Evolutionary conservation across 768 basidiomycete genomes (phyloP).

Genomic region (Leccinellum albellum): DNA sequence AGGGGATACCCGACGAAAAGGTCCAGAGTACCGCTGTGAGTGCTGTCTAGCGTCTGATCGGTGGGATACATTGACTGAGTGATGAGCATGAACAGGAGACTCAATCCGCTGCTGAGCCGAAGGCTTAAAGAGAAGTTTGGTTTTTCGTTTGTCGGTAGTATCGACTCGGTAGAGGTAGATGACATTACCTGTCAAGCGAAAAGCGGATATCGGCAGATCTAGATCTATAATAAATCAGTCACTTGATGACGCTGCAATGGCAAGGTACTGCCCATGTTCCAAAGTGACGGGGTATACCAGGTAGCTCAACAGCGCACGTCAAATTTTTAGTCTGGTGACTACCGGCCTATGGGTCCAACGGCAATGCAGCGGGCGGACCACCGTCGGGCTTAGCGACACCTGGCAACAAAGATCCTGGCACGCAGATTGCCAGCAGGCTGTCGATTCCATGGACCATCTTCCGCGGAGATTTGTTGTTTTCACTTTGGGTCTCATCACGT

Average conservation of each 20-base stretch:
- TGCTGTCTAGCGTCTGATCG: not conserved
- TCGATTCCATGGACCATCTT: not conserved
- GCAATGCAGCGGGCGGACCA: no score
- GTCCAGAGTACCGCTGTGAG: slow-evolving; percentile 14
- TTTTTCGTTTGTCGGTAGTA: no score
- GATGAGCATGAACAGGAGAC: not conserved
- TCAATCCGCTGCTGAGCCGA: slow-evolving; percentile 4
- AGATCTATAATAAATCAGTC: not conserved
- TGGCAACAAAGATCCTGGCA: not conserved
- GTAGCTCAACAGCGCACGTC: no score
- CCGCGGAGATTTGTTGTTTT: no score
- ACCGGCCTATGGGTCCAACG: not conserved
- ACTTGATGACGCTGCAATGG: not conserved
- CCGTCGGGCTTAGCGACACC: not conserved
- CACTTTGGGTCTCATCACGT: not conserved
- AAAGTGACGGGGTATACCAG: not conserved
- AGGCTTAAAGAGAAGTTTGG: slow-evolving; percentile 5
- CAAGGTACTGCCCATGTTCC: not conserved
- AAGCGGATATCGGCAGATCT: not conserved
- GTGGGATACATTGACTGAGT: slow-evolving; percentile 3
- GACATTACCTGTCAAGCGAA: not conserved
- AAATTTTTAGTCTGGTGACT: no score
- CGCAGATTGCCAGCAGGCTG: no score
- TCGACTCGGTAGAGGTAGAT: no score
- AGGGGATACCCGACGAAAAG: slow-evolving; percentile 6